Base-by-base conservation (phyloP, 2,329 filamentous ascomycete genomes). In the Aureobasidium sp. region DNA sequence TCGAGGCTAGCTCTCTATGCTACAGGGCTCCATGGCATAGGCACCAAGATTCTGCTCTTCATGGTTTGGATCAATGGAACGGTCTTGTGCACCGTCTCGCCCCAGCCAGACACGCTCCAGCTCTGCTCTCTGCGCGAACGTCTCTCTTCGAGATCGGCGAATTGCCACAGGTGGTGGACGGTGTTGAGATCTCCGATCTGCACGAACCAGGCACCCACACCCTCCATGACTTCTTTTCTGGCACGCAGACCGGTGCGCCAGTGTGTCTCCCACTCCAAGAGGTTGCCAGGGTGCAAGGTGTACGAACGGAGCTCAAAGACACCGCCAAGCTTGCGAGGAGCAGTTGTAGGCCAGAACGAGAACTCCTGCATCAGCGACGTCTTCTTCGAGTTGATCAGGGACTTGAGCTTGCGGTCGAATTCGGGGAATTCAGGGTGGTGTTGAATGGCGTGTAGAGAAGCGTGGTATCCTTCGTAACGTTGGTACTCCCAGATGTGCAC, bases 401-500 rank as follows among this genome's bases (percentile, higher is more conserved):
- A 81, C 76, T 91, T 92, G 58, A 99, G 86, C 77, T 93, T 89
- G 65, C 79, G 79, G 73, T 96, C 90, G 72, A 97, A 97, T 10
- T 84, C 87, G 67, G 86, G 78, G 74, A 91, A 97, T 21, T 91
- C 91, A 65, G 90, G 89, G 70, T 96, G 90, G 68, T 82, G 79
- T 64, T 90, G 85, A 67, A 97, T 96, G 68, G 83, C 85, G 78
- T 97, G 84, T 50, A 96, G 82, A 25, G 94, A 97, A 64, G 88
- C 86, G 76, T 99, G 94, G 76, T 97, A 97, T 64, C 94, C 94
- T 68, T 92, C 83, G 77, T 97, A 99, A 69, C 92, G 88, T 76
- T 97, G 92, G 76, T 99, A 99, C 76, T 99, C 94, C 94, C 94
- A 99, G 71, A 99, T 99, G 74, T 99, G 94, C 55, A 99, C 94